Base-by-base conservation (phyloP, 2,329 filamentous ascomycete species). In the Claviceps cyperi region DNA sequence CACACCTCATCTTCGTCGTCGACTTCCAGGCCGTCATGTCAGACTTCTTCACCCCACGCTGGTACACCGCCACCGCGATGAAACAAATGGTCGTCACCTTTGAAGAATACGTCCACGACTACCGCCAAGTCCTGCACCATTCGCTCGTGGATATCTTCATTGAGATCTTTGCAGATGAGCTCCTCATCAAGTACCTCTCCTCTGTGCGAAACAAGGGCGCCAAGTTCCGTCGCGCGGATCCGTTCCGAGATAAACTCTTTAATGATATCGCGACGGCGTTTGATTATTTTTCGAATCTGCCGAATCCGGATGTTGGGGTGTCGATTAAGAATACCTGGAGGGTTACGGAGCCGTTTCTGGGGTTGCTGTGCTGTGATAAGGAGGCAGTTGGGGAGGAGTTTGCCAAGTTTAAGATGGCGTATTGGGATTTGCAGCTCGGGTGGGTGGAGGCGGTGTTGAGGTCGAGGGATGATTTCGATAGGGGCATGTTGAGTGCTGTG, bases 401-500 rank as follows among this genome's bases (percentile, higher is more conserved):
- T 61, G 84, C 84, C 58, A 70, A 73, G 5, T 91, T 98, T 70
- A 97, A 96, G 74, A 71, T 69, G 39, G 76, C 79, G 44, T 96
- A 95, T 66, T 95, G 91, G 86, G 92, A 98, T 67, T 72, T 97
- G 63, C 88, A 94, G 65, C 82, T 97, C 52, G 84, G 82, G 44
- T 98, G 92, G 92, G 89, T 98, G 7, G 94, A 98, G 72, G 84
- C 86, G 6, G 91, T 95, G 46, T 64, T 98, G 55, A 77, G 90
- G 57, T 76, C 81, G 1, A 75, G 94, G 57, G 92, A 98, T 66
- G 92, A 98, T 69, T 97, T 94, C 68, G 92, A 97, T 66, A 76
- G 91, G 57, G 77, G 79, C 53, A 88, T 97, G 86, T 67, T 97
- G 55, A 92, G 88, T 62, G 77, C 80, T 17, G 84, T 97, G 46